Evolutionary conservation across 225 moss, liverwort and hornwort genomes (phyloP), one percentile per base, ranked within the genome.

Genomic region (Marchantia polymorpha): DNA sequence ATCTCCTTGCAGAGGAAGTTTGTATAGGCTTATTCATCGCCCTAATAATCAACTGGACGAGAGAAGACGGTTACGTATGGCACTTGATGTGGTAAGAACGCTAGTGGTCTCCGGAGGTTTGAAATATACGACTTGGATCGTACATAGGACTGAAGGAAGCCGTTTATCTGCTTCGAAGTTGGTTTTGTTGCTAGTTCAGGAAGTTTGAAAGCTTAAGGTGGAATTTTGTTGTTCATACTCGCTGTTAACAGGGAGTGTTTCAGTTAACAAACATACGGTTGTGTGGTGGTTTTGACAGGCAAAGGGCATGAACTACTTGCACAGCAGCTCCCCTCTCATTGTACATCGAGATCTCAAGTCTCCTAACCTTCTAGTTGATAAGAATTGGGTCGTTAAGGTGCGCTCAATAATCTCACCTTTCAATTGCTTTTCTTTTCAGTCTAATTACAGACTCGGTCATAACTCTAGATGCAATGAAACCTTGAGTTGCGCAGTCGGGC

Each of bases 331-430:
- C 58, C 88, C 88, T 30, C 69, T 85, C 6, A 83, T 88, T 69
- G 88, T 88, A 8, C 88, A 88, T 72, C 73, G 88, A 20, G 88
- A 88, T 81, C 78, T 88, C 52, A 88, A 88, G 75, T 85, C 88
- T 50, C 85, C 88, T 20, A 88, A 88, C 72, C 81, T 88, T 3
- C 72, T 88, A 25, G 88, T 88, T 76, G 88, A 88, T 74, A 88
- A 85, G 73, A 88, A 88, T 67, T 88, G 88, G 88, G 88, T 88
- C 73, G 88, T 88, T 15, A 88, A 88, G 85, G 88, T 88, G 54
- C 76, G 82, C 16, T 16, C 16, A 48, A 7, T 14, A 59, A 13
- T 23, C 8, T 27, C 14, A 30, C 63, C 27, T 17, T 75, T 27
- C n/a, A 51, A 20, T 10, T 72, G 10, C 69, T 17, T 47, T 39